Evolutionary conservation across 805 yeast species (phyloP), one percentile per base, ranked within the genome.

Genomic region (Kregervanrija delftensis): DNA sequence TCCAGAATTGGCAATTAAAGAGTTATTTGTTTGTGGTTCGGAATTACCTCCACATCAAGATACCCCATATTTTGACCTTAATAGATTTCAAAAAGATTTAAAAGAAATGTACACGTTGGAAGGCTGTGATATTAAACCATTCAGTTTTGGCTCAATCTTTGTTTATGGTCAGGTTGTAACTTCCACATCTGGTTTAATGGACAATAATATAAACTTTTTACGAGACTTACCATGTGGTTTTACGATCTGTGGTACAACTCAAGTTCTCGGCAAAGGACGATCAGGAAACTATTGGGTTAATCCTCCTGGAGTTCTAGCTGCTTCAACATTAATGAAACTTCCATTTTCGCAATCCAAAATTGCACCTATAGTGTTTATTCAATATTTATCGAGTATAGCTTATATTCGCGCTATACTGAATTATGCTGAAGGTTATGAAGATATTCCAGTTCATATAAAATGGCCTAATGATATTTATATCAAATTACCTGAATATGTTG

Each of bases 401-500:
- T 74, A 84, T 42, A 82, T 90, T 9, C 87, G 85, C 58, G 86
- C 95, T 28, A 73, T 91, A 13, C 62, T 76, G 33, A 68, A 77
- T 2, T 79, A 88, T 55, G 69, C 64, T 8, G 52, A 47, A 2
- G 58, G 58, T 0, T 87, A 82, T 59, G 81, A 79, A 15, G 83
- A 79, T 39, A 64, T 93, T 53, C 97, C 96, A 0, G 71, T 91
- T 12, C 73, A 79, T 41, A 73, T 93, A 48, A 93, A 93, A 60
- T 93, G 99, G 99, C 99, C 99, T 2, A 93, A 93, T 60, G 99
- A 93, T 62, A 67, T 93, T 11, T 93, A 87, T 58, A 79, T 83
- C 4, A 60, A 79, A 54, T 79, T 77, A 44, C 95, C 95, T 1
- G 80, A 79, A 43, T 75, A 67, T 51, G 73, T 73, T 37, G 57